Percentiles rank a stretch among this genome's conserved stretches.
Evolutionary conservation across 768 basidiomycete species (phyloP).

Genomic region (Suillus placidus): DNA sequence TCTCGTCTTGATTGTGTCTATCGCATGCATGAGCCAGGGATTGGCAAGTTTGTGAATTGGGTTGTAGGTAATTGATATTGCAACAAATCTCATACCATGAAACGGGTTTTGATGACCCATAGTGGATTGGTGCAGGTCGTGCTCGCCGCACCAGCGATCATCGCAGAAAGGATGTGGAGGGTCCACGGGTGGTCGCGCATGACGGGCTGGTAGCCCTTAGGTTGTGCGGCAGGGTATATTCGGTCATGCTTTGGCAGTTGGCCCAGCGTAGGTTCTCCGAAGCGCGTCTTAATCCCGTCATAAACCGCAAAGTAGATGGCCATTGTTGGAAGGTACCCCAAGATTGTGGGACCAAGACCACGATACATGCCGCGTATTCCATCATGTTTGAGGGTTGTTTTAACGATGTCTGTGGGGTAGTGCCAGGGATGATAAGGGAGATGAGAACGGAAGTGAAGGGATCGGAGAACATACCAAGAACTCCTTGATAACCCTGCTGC

Average conservation of each 20-base stretch:
- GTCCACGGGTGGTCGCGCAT: constrained; percentile 84
- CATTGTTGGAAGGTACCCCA: constrained; percentile 98
- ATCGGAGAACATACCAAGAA: constrained; percentile 55
- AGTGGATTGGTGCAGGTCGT: constrained; percentile 94
- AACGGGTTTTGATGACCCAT: constrained; percentile 99
- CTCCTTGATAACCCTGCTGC: constrained; percentile 74
- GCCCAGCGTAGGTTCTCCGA: constrained; percentile 68
- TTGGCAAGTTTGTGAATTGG: constrained; percentile 16
- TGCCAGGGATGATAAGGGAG: constrained; percentile 22
- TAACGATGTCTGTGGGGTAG: constrained; percentile 50
- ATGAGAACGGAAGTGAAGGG: constrained; percentile 13
- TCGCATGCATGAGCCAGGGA: background rate
- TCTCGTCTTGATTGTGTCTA: constrained; percentile 86
- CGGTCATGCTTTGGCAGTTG: constrained; percentile 40
- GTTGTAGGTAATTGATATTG: constrained; percentile 6
- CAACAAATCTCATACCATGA: constrained; percentile 73
- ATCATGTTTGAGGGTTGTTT: constrained; percentile 58
- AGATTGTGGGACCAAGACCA: constrained; percentile 94
- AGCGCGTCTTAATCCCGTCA: constrained; percentile 87
- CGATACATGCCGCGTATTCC: constrained; percentile 92
- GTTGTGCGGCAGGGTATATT: constrained; percentile 81
- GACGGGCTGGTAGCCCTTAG: constrained; percentile 82
- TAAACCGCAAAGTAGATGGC: constrained; percentile 99
- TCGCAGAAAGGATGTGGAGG: constrained; percentile 90
- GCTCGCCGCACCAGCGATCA: constrained; percentile 92